Evolutionary conservation across 306 rosid species (phyloP).

Genomic region (Cucurbita moschata): DNA sequence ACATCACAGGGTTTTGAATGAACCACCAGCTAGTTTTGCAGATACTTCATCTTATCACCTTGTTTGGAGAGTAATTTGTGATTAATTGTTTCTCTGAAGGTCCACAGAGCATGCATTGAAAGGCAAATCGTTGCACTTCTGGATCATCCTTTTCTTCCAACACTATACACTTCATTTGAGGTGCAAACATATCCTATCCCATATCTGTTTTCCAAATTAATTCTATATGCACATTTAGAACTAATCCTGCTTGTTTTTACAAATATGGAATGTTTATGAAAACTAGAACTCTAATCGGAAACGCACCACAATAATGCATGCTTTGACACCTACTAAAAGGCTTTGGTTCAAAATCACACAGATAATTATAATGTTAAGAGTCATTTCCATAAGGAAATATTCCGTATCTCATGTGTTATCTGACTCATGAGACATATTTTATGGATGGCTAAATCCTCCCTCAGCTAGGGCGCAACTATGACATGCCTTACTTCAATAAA

Average conservation of each 20-base stretch:
- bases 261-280: not conserved
- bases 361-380: not conserved
- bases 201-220: not conserved
- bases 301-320: not conserved
- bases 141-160: slow-evolving; percentile 96
- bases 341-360: not conserved
- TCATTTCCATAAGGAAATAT: not conserved
- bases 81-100: slow-evolving; percentile 41
- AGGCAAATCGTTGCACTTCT: slow-evolving; percentile 79
- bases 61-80: slow-evolving; percentile 7
- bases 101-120: slow-evolving; percentile 87
- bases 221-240: not conserved
- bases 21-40: not conserved
- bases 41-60: not conserved
- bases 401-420: not conserved
- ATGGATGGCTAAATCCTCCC: not conserved
- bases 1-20: not conserved
- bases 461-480: not conserved
- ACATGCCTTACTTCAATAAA: not conserved
- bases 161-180: slow-evolving; percentile 85
- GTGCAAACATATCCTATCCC: slow-evolving; percentile 17
- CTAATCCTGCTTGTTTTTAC: not conserved
- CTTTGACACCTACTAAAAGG: not conserved
- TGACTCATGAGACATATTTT: not conserved
- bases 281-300: not conserved